Conservation (phyloP, 371 early-diverging fungal genomes). For the Mycotypha africana region DNA sequence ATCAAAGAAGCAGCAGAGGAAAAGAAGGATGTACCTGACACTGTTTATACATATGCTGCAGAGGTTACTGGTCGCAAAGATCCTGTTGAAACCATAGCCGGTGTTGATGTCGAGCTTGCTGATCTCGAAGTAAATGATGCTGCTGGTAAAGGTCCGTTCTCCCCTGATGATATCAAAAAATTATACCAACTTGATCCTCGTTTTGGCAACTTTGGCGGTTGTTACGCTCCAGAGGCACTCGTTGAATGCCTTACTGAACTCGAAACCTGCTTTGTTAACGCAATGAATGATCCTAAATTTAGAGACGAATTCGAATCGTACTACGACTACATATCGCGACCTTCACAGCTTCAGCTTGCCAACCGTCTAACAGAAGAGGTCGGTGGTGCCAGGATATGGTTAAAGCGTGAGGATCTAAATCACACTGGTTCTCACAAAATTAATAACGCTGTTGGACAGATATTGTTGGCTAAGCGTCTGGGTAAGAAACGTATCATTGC, state of each 20-base stretch:
- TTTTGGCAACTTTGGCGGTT: slow-evolving; percentile 95
- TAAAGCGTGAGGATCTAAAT: slow-evolving; percentile 97
- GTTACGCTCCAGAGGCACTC: slow-evolving; percentile 93
- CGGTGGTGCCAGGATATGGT: slow-evolving; percentile 91
- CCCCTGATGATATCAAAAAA: slow-evolving; percentile 27
- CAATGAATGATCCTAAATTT: slow-evolving; percentile 82
- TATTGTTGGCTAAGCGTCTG: slow-evolving; percentile 87
- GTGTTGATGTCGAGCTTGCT: slow-evolving; percentile 23
- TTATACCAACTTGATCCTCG: slow-evolving; percentile 62
- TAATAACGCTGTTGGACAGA: slow-evolving; percentile 96
- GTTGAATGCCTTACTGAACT: slow-evolving; percentile 90
- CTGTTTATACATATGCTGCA: slow-evolving; percentile 54
- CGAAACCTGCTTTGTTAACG: slow-evolving; percentile 74
- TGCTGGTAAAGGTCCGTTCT: slow-evolving; percentile 18
- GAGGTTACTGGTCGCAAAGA: slow-evolving; percentile 57
- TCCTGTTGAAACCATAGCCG: slow-evolving; percentile 22
- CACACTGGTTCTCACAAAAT: slow-evolving; percentile 99
- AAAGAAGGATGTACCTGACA: slow-evolving; percentile 41
- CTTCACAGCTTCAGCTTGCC: slow-evolving; percentile 84
- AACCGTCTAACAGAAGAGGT: slow-evolving; percentile 75
- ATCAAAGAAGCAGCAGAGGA: slow-evolving; percentile 57
- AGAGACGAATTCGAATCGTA: slow-evolving; percentile 85
- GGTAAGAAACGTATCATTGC: slow-evolving; percentile 97
- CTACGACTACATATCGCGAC: slow-evolving; percentile 91
- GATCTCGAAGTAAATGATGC: slow-evolving; percentile 29